These are phyloP conservation scores for Populus hybrid DNA, from an alignment of 441 rosid species.

Conservation along the genomic window DNA sequence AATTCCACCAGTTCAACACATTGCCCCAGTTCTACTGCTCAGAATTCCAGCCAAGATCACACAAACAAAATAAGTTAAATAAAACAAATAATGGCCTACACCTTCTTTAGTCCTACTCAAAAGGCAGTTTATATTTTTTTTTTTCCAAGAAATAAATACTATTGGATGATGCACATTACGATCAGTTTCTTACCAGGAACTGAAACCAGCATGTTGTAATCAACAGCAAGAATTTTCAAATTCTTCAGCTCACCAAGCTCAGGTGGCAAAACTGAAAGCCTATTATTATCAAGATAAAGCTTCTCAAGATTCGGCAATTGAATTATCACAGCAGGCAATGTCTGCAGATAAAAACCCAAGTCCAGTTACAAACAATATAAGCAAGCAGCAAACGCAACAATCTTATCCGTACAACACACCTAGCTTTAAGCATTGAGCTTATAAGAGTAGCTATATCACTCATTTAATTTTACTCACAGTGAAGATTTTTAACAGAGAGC, in stretches of 20 bases:
- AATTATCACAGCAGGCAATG: constrained; percentile 74
- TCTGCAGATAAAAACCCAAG: constrained; percentile 38
- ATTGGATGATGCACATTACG: not conserved
- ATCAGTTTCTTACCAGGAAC: constrained; percentile 73
- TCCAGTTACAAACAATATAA: not conserved
- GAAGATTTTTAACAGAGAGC: not conserved
- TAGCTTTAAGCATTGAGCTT: not conserved
- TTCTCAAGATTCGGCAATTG: constrained; percentile 81
- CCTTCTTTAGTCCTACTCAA: too few species aligned
- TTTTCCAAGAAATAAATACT: too few species aligned
- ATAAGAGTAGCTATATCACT: not conserved
- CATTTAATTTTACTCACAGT: not conserved
- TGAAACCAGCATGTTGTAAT: constrained; percentile 72
- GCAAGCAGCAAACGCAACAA: not conserved
- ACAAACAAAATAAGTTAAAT: constrained; percentile 13
- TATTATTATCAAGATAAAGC: constrained; percentile 84
- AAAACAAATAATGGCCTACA: constrained; percentile 4
- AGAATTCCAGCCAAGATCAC: constrained; percentile 30
- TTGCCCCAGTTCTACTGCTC: constrained; percentile 84
- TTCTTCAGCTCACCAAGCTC: constrained; percentile 77
- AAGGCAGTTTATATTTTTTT: too few species aligned
- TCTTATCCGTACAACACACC: not conserved
- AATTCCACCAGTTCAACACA: constrained; percentile 75
- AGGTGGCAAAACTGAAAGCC: constrained; percentile 73
- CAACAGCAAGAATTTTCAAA: constrained; percentile 75